phyloP scores from a whole-genome alignment of 2,329 filamentous ascomycete species.

The Colletotrichum sp. region DNA sequence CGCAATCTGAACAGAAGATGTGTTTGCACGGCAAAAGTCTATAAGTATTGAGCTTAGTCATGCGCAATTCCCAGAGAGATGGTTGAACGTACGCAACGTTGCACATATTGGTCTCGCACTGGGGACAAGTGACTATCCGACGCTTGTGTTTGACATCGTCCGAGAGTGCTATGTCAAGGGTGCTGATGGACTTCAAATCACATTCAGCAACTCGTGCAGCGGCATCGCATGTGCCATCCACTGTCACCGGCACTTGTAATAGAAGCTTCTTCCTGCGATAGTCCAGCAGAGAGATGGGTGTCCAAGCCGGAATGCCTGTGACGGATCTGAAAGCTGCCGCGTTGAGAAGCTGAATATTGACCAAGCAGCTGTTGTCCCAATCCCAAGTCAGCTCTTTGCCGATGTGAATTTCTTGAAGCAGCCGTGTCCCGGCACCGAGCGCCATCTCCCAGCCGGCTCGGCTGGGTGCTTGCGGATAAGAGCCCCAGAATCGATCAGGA shows the following conservation, averaged over 20 bases:
- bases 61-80: neutral
- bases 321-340: neutral
- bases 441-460: neutral
- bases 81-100: neutral
- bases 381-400: neutral
- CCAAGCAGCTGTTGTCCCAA: neutral
- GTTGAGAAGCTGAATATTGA: conserved; percentile 5
- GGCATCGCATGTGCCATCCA: no score
- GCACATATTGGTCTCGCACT: neutral
- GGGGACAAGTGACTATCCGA: neutral
- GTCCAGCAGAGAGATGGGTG: neutral
- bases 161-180: neutral
- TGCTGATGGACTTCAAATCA: neutral
- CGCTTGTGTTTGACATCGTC: neutral
- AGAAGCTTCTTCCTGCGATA: neutral
- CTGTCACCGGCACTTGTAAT: neutral
- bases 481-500: neutral
- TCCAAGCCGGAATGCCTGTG: neutral
- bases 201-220: no score
- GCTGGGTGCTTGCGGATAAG: neutral
- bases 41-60: neutral
- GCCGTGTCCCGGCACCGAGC: neutral
- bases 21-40: neutral
- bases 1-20: neutral
- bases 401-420: neutral